Conservation (phyloP, 164 flowering plant species). For the Aristolochia fimbriata region DNA sequence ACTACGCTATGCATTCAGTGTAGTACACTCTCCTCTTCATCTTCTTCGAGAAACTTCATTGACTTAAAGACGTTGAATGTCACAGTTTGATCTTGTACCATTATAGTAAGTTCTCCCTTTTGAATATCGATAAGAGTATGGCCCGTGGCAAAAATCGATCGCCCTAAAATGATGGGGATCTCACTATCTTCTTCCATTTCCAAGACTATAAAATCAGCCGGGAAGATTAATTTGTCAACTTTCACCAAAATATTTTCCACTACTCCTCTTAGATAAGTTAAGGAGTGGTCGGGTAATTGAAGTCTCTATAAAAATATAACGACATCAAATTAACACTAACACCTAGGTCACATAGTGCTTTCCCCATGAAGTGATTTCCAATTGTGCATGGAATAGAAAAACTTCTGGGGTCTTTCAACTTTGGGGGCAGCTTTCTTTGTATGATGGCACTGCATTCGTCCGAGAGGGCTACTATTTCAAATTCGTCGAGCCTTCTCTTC, state of each 20-base stretch:
- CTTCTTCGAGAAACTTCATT: background rate
- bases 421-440: conserved; percentile 1
- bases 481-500: background rate
- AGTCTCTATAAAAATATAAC: background rate
- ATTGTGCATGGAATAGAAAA: conserved; percentile 2
- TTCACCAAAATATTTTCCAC: too few species aligned
- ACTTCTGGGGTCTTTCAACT: background rate
- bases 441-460: background rate
- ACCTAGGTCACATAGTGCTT: too few species aligned
- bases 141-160: too few species aligned
- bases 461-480: too few species aligned
- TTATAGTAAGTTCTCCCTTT: background rate
- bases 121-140: background rate
- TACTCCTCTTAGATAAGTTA: background rate
- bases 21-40: background rate
- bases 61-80: background rate
- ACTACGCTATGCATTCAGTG: background rate
- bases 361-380: background rate
- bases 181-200: background rate
- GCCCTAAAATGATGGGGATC: too few species aligned
- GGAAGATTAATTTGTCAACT: background rate
- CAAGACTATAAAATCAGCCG: background rate
- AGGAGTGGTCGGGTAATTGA: background rate
- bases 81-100: background rate
- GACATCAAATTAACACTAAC: conserved; percentile 1